Evolutionary conservation across 169 alveolate species (phyloP), one percentile per base, ranked within the genome.

Genomic region (Eimeria maxima): DNA sequence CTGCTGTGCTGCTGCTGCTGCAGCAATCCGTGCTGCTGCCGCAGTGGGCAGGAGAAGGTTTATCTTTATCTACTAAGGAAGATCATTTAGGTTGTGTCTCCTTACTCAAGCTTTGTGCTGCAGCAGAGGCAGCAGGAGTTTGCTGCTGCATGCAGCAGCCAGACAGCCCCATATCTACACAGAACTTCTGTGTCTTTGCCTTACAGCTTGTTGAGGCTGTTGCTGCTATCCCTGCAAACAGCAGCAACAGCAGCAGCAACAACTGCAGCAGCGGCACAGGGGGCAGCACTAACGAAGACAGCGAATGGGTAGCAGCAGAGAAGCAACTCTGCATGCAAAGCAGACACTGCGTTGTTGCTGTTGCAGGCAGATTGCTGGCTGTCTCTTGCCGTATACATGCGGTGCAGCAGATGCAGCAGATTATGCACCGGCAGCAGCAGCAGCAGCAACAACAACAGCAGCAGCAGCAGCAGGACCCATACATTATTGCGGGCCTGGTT

Each of bases 321-420:
- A 73, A 38, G 50, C 84, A 73, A 50, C 84, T 73, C 38, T 73
- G 84, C 84, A 73, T 73, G 84, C 84, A 73, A 27, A 73, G 84
- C 84, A 73, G 84, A 38, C 84, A 73, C 84, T 73, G 84, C 50
- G 84, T 73, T 73, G 84, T 73, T 73, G 84, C 84, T 73, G 84
- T 73, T 73, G 84, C 84, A 6, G 84, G 84, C n/a, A 73, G 84
- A 27, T 50, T 73, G 44, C 55, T 73, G 18, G 84, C 84, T 38
- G 84, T 73, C n/a, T n/a, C 84, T 24, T 73, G 84, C 84, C 84
- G 84, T 50, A n/a, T 73, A 6, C 84, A 73, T 29, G 84, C 29
- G 84, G 84, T 50, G 8, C 84, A 38, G 20, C 84, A 73, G 50
- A 73, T 73, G 84, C 84, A 73, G 84, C 84, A 73, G 45, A 44